phyloP scores from a whole-genome alignment of 108 stramenopile species.

The Pseudonitzschia pungens region DNA sequence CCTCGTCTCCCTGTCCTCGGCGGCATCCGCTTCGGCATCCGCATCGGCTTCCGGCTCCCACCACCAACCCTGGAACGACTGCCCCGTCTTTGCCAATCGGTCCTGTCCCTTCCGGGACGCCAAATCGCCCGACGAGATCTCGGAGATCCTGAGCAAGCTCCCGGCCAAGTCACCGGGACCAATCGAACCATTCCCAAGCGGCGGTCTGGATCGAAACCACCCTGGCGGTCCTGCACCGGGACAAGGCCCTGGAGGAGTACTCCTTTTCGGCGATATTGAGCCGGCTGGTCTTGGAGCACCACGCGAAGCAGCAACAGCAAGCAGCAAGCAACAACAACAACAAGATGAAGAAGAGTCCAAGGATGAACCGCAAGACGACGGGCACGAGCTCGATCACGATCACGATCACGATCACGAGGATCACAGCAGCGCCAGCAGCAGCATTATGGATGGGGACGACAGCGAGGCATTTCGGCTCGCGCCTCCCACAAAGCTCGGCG shows the following conservation, averaged over 20 bases:
- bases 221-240: constrained; percentile 34
- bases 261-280: constrained; percentile 72
- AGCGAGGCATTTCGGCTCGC: not conserved
- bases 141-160: constrained; percentile 48
- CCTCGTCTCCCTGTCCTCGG: not conserved
- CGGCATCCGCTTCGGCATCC: not conserved
- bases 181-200: constrained; percentile 18
- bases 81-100: constrained; percentile 63
- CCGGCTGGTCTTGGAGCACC: constrained; percentile 36
- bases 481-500: not conserved
- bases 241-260: constrained; percentile 54
- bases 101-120: constrained; percentile 67
- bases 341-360: not conserved
- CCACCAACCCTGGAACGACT: constrained; percentile 32
- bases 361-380: too few species aligned
- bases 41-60: constrained; percentile 5
- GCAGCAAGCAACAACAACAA: too few species aligned
- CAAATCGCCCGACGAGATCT: constrained; percentile 38
- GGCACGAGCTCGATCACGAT: too few species aligned
- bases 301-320: too few species aligned
- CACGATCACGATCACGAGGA: constrained; percentile 17
- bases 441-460: not conserved
- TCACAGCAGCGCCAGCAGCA: not conserved
- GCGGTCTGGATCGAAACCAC: constrained; percentile 47
- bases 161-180: constrained; percentile 55